A percentile compares a stretch with the other conserved stretches of the same genome.
Conservation (phyloP, 257 asterid genomes). For the Lycium ferocissimum region DNA sequence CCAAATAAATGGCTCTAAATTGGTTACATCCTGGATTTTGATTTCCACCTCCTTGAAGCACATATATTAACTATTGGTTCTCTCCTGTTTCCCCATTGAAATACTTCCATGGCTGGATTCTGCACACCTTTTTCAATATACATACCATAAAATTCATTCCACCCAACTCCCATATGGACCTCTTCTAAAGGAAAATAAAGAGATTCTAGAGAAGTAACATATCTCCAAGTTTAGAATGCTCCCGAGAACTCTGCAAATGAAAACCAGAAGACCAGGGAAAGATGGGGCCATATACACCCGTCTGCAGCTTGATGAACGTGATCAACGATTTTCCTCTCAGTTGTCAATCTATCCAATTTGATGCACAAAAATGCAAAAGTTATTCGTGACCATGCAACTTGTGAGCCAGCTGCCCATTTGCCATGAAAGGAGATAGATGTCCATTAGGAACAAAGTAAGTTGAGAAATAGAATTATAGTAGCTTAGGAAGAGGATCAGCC, state of each 20-base stretch:
- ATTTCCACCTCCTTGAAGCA: background rate
- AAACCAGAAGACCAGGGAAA: background rate
- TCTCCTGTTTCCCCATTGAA: background rate
- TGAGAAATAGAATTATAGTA: background rate
- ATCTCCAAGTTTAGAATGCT: background rate
- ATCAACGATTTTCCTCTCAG: background rate
- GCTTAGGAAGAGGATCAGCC: background rate
- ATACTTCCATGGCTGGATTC: conserved; percentile 6
- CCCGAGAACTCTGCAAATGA: background rate
- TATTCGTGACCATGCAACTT: background rate
- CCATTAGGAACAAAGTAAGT: conserved; percentile 3
- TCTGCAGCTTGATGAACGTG: background rate
- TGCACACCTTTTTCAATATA: background rate
- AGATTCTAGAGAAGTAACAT: background rate
- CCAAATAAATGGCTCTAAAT: background rate
- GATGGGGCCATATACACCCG: background rate
- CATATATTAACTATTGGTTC: background rate
- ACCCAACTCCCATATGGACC: background rate
- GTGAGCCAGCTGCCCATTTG: background rate
- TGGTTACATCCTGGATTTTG: background rate
- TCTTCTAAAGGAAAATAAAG: conserved; percentile 18
- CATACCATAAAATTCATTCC: conserved; percentile 10
- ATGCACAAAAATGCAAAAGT: background rate
- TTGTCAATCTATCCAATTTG: background rate
- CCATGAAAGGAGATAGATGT: conserved; percentile 9